phyloP scores from a whole-genome alignment of 176 grass and related monocot genomes.

The Bonia amplexicaulis region DNA sequence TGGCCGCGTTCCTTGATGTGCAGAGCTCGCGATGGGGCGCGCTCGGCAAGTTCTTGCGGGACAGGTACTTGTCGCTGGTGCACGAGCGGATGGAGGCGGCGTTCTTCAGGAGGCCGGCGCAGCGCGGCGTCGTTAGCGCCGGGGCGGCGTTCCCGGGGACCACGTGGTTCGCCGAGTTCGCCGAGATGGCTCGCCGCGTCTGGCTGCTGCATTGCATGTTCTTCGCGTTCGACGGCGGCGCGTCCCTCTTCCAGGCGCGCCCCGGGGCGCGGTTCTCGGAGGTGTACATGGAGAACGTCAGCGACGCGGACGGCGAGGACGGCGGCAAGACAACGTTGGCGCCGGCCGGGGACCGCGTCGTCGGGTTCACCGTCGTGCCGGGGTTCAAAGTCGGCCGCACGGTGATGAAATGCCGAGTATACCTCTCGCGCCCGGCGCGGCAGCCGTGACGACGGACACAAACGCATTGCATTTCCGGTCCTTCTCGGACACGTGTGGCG shows the following conservation, averaged over 20 bases:
- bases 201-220: slow-evolving; percentile 85
- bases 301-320: slow-evolving; percentile 24
- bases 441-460: background rate
- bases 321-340: background rate
- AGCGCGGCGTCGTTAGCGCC: background rate
- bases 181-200: slow-evolving; percentile 69
- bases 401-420: slow-evolving; percentile 75
- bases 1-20: background rate
- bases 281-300: slow-evolving; percentile 88
- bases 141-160: slow-evolving; percentile 15
- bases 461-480: background rate
- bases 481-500: background rate
- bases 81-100: slow-evolving; percentile 65
- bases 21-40: background rate
- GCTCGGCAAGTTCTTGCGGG: slow-evolving; percentile 41
- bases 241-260: slow-evolving; percentile 55
- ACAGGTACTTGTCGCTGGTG: slow-evolving; percentile 56
- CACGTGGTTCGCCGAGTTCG: slow-evolving; percentile 46
- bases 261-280: slow-evolving; percentile 65
- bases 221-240: slow-evolving; percentile 46
- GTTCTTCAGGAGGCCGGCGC: slow-evolving; percentile 35
- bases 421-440: slow-evolving; percentile 27
- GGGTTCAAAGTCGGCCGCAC: slow-evolving; percentile 70
- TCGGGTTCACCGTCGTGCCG: slow-evolving; percentile 84
- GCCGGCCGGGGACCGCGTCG: background rate